These are phyloP conservation scores for Byssochlamys sp. DNA, from an alignment of 2,329 filamentous ascomycete genomes.

Conservation along the genomic window DNA sequence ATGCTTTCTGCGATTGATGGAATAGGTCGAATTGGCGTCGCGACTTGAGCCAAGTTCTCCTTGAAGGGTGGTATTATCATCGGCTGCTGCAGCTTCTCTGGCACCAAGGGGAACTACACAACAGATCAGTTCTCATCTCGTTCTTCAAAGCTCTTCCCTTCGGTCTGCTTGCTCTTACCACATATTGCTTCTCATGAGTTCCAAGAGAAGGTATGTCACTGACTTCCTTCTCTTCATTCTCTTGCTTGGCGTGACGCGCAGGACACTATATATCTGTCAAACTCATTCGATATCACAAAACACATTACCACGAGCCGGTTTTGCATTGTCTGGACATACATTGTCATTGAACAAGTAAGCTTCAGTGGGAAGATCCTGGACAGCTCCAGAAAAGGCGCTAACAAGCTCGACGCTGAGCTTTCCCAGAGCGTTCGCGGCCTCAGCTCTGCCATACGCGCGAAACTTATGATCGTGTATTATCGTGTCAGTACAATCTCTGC, in stretches of 20 bases:
- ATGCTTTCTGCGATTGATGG: not conserved
- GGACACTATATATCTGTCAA: not conserved
- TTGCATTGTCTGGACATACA: slow-evolving; percentile 7
- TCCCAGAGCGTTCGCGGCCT: slow-evolving; percentile 26
- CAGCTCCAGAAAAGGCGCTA: slow-evolving; percentile 22
- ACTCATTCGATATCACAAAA: slow-evolving; percentile 1
- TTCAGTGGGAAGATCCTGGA: slow-evolving; percentile 13
- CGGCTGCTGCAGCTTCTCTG: not conserved
- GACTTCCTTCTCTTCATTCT: not conserved
- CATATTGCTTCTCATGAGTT: not conserved
- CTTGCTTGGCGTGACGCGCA: not conserved
- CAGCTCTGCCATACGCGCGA: slow-evolving; percentile 18
- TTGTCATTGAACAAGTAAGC: slow-evolving; percentile 10
- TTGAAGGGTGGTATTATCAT: not conserved
- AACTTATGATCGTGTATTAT: slow-evolving; percentile 16
- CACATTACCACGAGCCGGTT: not conserved
- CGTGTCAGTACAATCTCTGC: not conserved
- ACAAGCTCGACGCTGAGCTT: slow-evolving; percentile 24
- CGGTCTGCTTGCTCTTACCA: not conserved
- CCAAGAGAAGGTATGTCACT: not conserved
- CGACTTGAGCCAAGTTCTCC: not conserved
- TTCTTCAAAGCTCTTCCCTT: not conserved
- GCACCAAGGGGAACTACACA: not conserved
- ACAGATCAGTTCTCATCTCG: not conserved
- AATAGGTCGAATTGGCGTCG: not conserved